Percentiles rank a stretch among this genome's conserved stretches.
Conservation (phyloP, 257 asterid genomes). For the Nyctanthes arbortristis region DNA sequence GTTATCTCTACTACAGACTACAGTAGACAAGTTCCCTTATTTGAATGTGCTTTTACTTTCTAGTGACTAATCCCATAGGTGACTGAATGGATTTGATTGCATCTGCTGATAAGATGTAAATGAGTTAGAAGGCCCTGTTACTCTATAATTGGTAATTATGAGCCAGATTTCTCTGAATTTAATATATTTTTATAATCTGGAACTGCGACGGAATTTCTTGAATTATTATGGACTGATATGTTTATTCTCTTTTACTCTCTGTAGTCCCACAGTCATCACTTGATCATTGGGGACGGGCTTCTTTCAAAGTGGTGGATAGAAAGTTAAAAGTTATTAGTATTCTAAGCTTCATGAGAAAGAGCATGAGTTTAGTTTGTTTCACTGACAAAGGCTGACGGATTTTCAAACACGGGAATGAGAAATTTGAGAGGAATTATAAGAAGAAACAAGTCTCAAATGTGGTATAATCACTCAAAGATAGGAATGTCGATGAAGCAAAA, state of each 20-base stretch:
- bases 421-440: too few species aligned
- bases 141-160: background rate
- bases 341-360: too few species aligned
- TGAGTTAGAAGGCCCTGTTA: background rate
- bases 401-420: too few species aligned
- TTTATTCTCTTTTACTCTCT: background rate
- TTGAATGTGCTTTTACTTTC: background rate
- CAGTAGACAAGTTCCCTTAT: background rate
- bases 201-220: background rate
- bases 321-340: too few species aligned
- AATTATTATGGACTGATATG: background rate
- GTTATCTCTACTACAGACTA: too few species aligned
- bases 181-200: background rate
- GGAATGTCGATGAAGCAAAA: too few species aligned
- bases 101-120: background rate
- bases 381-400: too few species aligned
- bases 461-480: too few species aligned
- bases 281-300: background rate
- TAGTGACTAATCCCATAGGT: background rate
- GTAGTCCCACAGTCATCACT: background rate
- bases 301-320: too few species aligned
- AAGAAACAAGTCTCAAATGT: too few species aligned
- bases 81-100: background rate
- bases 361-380: too few species aligned
- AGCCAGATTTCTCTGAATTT: background rate